Evolutionary conservation across 225 moss, liverwort and hornwort genomes (phyloP), one percentile per base, ranked within the genome.

Genomic region (Physcomitrium patens): DNA sequence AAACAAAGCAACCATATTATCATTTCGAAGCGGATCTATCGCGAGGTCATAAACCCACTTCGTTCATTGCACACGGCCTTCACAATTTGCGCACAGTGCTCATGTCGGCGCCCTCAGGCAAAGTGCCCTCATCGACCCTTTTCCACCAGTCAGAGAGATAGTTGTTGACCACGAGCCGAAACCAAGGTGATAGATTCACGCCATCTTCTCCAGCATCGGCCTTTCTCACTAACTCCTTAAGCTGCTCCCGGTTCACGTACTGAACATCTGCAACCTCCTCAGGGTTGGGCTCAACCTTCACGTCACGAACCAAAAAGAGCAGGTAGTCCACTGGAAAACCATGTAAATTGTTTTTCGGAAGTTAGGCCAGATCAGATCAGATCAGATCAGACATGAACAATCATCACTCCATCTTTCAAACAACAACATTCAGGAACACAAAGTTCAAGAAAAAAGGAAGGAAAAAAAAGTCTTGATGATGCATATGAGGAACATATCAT

Each of bases 141-240:
- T 90, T 95, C 97, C 97, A 99, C 97, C 97, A 99, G 72, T 93
- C 93, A 63, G 89, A 92, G 22, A 99, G 86, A 59, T 93, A 99
- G 46, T 99, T 95, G 67, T 93, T 86, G 7, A 93, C 95, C 2
- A 99, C 97, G 48, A 99, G 86, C 60, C 91, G 94, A 72, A 99
- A 99, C 97, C 97, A 99, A 8, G 97, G 97, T 0, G 97, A 99
- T 22, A 99, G 90, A 77, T 88, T 95, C 57, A 95, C 73, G 0
- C 85, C 93, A 10, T 83, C 97, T 55, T 93, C 87, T 69, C 91
- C 90, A 1, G 87, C 85, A 76, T 95, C 94, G 12, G 94, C 95
- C 82, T 95, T 95, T 68, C 78, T 72, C 44, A 99, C 93, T 3
- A 99, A 66, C 78, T 99, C 97, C 82, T 87, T 78, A 70, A 99